Conservation (phyloP, 1,284 basidiomycete species). For the Fistulina hepatica region DNA sequence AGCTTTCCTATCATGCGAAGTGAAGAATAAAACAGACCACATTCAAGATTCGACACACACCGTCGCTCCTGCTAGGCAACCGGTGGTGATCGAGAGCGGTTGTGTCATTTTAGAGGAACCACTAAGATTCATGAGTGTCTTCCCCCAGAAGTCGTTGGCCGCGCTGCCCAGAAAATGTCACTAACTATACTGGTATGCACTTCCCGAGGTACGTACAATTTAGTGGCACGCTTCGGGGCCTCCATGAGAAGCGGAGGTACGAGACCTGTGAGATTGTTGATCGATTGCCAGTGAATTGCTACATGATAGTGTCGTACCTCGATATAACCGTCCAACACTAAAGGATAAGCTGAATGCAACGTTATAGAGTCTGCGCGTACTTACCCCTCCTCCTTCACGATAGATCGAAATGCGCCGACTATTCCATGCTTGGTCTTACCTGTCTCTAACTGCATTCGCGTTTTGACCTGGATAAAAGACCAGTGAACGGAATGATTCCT, state of each 20-base stretch:
- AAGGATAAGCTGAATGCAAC: background rate
- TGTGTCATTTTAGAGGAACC: slow-evolving; percentile 85
- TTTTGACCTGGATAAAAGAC: slow-evolving; percentile 73
- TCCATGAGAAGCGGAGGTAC: slow-evolving; percentile 91
- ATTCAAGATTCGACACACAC: slow-evolving; percentile 20
- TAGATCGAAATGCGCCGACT: slow-evolving; percentile 67
- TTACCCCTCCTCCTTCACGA: slow-evolving; percentile 79
- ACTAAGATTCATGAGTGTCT: slow-evolving; percentile 47
- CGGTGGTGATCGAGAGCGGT: slow-evolving; percentile 77
- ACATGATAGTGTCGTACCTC: slow-evolving; percentile 67
- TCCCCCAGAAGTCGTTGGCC: slow-evolving; percentile 92
- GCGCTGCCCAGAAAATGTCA: slow-evolving; percentile 35
- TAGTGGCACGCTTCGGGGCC: slow-evolving; percentile 96
- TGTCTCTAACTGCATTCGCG: slow-evolving; percentile 91
- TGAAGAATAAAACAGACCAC: background rate
- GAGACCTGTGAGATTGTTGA: slow-evolving; percentile 42
- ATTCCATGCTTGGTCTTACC: slow-evolving; percentile 73
- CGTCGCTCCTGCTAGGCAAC: slow-evolving; percentile 90
- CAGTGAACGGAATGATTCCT: too few relatives aligned
- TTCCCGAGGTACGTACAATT: slow-evolving; percentile 56
- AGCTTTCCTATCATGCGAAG: slow-evolving; percentile 49
- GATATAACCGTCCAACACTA: slow-evolving; percentile 1
- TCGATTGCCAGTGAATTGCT: slow-evolving; percentile 25
- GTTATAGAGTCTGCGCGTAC: slow-evolving; percentile 16
- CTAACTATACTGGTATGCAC: background rate